Conservation (phyloP, 805 yeast species). For the Sugiyamaella mastotermitis region DNA sequence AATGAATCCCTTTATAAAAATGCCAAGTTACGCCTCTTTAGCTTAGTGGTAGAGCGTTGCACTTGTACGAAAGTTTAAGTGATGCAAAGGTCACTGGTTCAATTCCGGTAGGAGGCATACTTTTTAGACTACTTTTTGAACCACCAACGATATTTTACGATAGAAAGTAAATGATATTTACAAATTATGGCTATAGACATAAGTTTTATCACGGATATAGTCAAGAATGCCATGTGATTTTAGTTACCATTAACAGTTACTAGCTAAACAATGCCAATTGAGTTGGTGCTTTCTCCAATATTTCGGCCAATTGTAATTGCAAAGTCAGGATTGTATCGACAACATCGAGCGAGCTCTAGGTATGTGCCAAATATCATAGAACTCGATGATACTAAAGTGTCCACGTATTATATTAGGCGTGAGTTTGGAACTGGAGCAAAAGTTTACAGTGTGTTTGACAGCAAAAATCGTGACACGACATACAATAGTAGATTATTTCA, state of each 20-base stretch:
- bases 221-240: too few species aligned
- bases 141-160: too few species aligned
- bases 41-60: conserved; percentile 99
- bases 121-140: too few species aligned
- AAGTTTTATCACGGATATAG: too few species aligned
- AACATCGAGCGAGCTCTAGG: conserved; percentile 51
- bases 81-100: conserved; percentile 39
- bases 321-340: conserved; percentile 47
- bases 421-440: conserved; percentile 60
- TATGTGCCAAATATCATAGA: conserved; percentile 51
- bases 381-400: conserved; percentile 30
- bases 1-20: too few species aligned
- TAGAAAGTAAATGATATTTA: too few species aligned
- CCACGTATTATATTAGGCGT: conserved; percentile 41
- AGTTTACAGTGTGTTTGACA: conserved; percentile 46
- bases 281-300: conserved; percentile 50
- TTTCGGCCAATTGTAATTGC: conserved; percentile 56
- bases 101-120: conserved; percentile 36
- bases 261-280: conserved; percentile 48
- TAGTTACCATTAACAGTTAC: too few species aligned
- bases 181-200: too few species aligned
- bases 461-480: conserved; percentile 30
- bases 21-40: too few species aligned
- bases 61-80: conserved; percentile 56
- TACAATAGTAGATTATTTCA: conserved; percentile 40